Evolutionary conservation across 208 protist genomes (phyloP), one percentile per base, ranked within the genome.

Genomic region (Leishmania aethiopica): DNA sequence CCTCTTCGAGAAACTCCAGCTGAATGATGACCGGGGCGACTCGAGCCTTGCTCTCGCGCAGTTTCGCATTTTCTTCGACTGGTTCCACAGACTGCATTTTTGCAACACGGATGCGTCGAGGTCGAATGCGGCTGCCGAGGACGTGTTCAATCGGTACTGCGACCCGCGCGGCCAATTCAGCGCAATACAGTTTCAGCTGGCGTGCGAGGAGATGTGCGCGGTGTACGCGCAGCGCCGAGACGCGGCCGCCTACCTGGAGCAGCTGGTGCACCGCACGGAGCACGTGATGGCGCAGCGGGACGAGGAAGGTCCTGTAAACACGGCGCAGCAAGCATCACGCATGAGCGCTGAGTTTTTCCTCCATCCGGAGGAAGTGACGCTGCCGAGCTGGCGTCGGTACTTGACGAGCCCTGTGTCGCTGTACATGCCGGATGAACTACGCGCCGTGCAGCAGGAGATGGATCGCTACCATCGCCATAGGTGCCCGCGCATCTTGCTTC

Each of bases 11-110:
- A 79, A 80, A 15, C 83, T 86, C 8, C 51, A 71, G 35, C 57
- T 84, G 25, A 32, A 85, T 10, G 82, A 89, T 47, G 75, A 80
- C 47, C 75, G 57, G 59, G 64, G 28, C 64, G 28, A 35, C 75
- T 7, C 42, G 19, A 49, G 59, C n/a, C 72, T 90, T 32, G 84
- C 79, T 17, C 55, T 92, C 8, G 66, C 84, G 17, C 83, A 90
- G 79, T 98, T 98, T 75, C 84, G 86, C 67, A 45, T 89, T 22
- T 96, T 96, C 77, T 92, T 95, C 75, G 71, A 84, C 37, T 98
- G 93, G 92, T 94, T 98, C 67, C 89, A 92, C 79, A 59, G 83
- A 0, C 80, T 90, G 37, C 84, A 94, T 82, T 95, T 96, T 59
- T 53, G 60, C n/a, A 94, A 95, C 78, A 89, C 88, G 1, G 93